Conservation (phyloP, 495 filamentous ascomycete genomes). For the Aspergillus sclerotiicarbonarius region DNA sequence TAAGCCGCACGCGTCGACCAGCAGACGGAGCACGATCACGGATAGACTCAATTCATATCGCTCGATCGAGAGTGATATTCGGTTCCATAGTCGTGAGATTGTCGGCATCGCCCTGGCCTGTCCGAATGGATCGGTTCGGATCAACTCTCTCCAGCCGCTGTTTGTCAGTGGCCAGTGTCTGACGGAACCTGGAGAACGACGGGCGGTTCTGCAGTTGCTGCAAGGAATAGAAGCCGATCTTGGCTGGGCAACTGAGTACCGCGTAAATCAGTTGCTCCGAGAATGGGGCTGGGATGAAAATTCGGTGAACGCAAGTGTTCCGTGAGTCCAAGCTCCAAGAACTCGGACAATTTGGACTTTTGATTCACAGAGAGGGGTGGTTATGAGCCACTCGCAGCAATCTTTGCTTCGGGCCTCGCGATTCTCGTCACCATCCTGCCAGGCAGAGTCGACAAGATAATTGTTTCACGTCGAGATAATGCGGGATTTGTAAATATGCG, state of each 20-base stretch:
- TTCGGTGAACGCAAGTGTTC: constrained; percentile 1
- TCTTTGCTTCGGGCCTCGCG: neutral
- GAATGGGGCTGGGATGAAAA: constrained; percentile 54
- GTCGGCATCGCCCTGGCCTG: constrained; percentile 54
- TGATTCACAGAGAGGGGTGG: neutral
- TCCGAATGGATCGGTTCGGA: constrained; percentile 53
- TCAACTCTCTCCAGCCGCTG: constrained; percentile 60
- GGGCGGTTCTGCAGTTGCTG: constrained; percentile 50
- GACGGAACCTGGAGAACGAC: constrained; percentile 47
- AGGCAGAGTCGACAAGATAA: neutral
- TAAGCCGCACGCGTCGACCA: constrained; percentile 58
- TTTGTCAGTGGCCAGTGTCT: constrained; percentile 63
- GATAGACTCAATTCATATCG: constrained; percentile 53
- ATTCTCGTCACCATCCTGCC: neutral
- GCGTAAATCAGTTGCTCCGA: constrained; percentile 53
- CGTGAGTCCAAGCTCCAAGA: constrained; percentile 1
- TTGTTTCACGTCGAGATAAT: neutral
- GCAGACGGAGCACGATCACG: constrained; percentile 47
- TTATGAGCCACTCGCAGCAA: neutral
- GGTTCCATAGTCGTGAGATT: constrained; percentile 57
- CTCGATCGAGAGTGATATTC: constrained; percentile 51
- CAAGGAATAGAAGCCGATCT: constrained; percentile 57
- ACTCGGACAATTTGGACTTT: neutral
- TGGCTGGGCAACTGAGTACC: constrained; percentile 64
- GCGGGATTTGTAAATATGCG: neutral